Evolutionary conservation across 495 filamentous ascomycete genomes (phyloP), one percentile per base, ranked within the genome.

Genomic region (Hypoxylon intermedium): DNA sequence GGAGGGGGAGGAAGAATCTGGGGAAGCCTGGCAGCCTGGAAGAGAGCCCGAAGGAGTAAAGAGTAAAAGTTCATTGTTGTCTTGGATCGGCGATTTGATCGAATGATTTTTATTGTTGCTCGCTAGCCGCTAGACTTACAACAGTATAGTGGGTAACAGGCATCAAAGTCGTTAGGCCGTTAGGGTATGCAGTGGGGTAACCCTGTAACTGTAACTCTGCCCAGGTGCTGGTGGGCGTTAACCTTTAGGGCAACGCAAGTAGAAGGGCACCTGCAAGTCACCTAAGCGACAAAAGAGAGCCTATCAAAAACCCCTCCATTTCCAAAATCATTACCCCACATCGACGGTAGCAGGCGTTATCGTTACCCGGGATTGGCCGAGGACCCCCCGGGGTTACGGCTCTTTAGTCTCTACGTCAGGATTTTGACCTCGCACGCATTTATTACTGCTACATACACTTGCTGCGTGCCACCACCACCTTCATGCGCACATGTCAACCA

Each of bases 361-460:
- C 4, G 38, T 53, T 60, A 70, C 68, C 68, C 68, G 68, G 62
- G 49, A 71, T 71, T 71, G 65, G 68, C 68, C 68, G 68, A 71
- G 56, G 45, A 23, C 31, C 9, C 15, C 28, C 6, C 23, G 44
- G 30, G 37, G 48, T 55, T 50, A n/a, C n/a, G n/a, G n/a, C n/a
- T n/a, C n/a, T n/a, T n/a, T n/a, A 51, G 53, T 48, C 43, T 63
- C 60, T 36, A 64, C 60, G 60, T 58, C 60, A 64, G 60, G 53
- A 64, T 64, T 64, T 61, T 62, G 13, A 57, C 53, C 48, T 58
- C 50, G 36, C 60, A 58, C 54, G 20, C 43, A 61, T 2, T 31
- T 19, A 49, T 26, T 26, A 26, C 24, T 26, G 7, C 24, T 26
- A n/a, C n/a, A n/a, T n/a, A n/a, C n/a, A n/a, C n/a, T 26, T 26